Base-by-base conservation (phyloP, 140 eudicot species). In the Anethum foeniculum region DNA sequence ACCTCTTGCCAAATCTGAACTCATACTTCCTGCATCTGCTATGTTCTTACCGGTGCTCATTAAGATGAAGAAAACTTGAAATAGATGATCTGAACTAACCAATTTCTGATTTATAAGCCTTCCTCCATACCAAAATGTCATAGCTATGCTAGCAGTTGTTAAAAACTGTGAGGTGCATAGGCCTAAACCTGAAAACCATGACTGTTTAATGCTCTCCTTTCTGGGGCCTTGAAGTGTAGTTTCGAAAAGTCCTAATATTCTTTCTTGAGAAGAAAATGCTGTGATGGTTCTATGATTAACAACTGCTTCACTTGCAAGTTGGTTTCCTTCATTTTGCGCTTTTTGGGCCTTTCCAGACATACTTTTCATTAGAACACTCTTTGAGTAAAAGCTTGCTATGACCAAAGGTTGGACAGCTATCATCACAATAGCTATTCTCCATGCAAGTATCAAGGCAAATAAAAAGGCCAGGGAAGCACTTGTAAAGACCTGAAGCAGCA, bases 21-120 rank as follows among this genome's bases (percentile, higher is more conserved):
- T 88, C 94, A 89, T 88, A 86, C 94, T 91, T 69, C 96, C 96
- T 15, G 98, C 94, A 78, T 93, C 98, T 75, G 96, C 98, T 46
- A 91, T 91, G 77, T 80, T 86, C 85, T 91, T 93, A 21, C 96
- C 96, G 1, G 96, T 90, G 80, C 93, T 89, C 98, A 93, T 93
- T 81, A 93, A 80, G 62, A 93, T 85, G 83, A 93, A 90, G 85
- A 93, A 93, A 77, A 80, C 98, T 54, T 88, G 96, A 86, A 93
- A 90, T 79, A 91, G 68, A 72, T 93, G 86, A 82, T 88, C 85
- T 5, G 94, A 76, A 34, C 80, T 82, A 54, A 86, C 83, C 34
- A 86, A 52, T 18, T 85, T 87, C 74, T 86, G 78, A 83, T 81
- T 91, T 86, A 89, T 88, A 78, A 91, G 91, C 86, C 93, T 88